Evolutionary conservation across 768 basidiomycete genomes (phyloP).

Genomic region (Solioccasus polychromus): DNA sequence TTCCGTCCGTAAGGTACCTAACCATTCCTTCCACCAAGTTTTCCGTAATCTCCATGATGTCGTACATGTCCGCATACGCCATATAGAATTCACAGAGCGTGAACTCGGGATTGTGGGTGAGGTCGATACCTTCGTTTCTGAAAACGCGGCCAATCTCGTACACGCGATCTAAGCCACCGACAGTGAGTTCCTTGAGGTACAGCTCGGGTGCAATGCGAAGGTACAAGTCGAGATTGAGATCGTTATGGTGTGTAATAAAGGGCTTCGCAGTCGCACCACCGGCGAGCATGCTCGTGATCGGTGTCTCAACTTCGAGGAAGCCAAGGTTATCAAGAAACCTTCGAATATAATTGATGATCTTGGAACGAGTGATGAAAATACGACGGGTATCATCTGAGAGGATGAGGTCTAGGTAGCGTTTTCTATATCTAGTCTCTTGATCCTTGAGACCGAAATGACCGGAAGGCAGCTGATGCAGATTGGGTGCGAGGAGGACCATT

Average conservation of each 20-base stretch:
- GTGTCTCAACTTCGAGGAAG: slow-evolving; percentile 99
- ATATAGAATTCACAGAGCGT: slow-evolving; percentile 99
- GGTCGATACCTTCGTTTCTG: slow-evolving; percentile 97
- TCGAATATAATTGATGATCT: slow-evolving; percentile 90
- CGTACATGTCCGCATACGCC: slow-evolving; percentile 99
- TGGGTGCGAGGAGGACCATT: slow-evolving; percentile 89
- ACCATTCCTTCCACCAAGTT: slow-evolving; percentile 87
- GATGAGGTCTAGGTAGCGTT: slow-evolving; percentile 98
- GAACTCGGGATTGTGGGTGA: slow-evolving; percentile 99
- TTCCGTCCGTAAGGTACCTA: slow-evolving; percentile 77
- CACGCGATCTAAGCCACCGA: slow-evolving; percentile 95
- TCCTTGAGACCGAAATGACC: slow-evolving; percentile 94
- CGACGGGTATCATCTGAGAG: slow-evolving; percentile 86
- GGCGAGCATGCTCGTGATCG: slow-evolving; percentile 94
- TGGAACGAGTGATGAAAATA: slow-evolving; percentile 86
- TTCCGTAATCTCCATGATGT: slow-evolving; percentile 97
- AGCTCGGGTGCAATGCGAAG: slow-evolving; percentile 97
- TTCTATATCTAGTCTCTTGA: slow-evolving; percentile 95
- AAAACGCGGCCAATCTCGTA: slow-evolving; percentile 99
- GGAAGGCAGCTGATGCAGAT: slow-evolving; percentile 93
- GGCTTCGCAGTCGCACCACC: slow-evolving; percentile 99
- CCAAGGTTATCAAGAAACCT: slow-evolving; percentile 87
- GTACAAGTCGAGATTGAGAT: slow-evolving; percentile 93
- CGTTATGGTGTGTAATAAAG: slow-evolving; percentile 98
- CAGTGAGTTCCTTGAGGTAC: slow-evolving; percentile 95